These are phyloP conservation scores for Cyberlindnera euphorbiiphila DNA, from an alignment of 805 yeast genomes.

Conservation along the genomic window DNA sequence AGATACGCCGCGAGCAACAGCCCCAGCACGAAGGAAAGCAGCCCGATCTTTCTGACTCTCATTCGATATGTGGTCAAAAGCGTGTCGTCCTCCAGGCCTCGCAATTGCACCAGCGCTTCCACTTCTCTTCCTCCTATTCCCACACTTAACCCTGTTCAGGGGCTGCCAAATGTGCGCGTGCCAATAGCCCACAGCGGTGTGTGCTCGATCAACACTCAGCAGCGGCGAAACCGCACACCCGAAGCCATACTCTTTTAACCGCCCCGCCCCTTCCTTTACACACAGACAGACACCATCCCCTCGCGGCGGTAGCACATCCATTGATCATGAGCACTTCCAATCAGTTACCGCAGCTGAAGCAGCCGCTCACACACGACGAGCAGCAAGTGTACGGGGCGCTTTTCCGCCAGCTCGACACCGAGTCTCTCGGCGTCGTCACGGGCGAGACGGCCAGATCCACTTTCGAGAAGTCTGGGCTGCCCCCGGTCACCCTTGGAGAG, in stretches of 20 bases:
- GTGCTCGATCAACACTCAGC: background rate
- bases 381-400: constrained; percentile 66
- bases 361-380: constrained; percentile 65
- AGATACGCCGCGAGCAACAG: constrained; percentile 26
- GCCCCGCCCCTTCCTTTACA: too few species aligned
- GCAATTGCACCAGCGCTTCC: background rate
- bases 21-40: constrained; percentile 35
- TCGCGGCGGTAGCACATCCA: too few species aligned
- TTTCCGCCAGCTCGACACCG: constrained; percentile 77
- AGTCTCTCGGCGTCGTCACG: constrained; percentile 73
- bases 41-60: constrained; percentile 30
- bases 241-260: too few species aligned
- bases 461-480: constrained; percentile 80
- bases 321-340: constrained; percentile 10
- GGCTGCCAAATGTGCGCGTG: constrained; percentile 6
- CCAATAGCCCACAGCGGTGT: background rate
- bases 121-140: constrained; percentile 2
- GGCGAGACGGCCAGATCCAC: constrained; percentile 83
- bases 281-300: too few species aligned
- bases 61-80: constrained; percentile 2
- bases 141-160: too few species aligned
- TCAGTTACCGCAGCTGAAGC: constrained; percentile 21
- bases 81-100: background rate
- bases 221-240: too few species aligned
- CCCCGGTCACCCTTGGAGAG: constrained; percentile 76